Evolutionary conservation across 805 yeast species (phyloP).

Genomic region (Sugiyamaella smithiae): DNA sequence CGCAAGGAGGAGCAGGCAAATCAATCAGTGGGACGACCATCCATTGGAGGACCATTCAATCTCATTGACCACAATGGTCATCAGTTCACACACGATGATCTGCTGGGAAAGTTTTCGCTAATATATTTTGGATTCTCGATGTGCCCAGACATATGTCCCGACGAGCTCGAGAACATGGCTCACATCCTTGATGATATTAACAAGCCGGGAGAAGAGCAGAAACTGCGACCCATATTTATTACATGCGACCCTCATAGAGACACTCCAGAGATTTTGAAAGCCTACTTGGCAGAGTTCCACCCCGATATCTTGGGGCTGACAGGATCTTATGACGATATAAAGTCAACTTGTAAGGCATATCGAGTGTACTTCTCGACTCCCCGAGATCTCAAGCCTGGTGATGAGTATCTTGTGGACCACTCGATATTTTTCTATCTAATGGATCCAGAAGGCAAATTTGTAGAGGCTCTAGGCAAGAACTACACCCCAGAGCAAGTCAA

Average conservation of each 20-base stretch:
- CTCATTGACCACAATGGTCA: conserved; percentile 69
- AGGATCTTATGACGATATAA: conserved; percentile 83
- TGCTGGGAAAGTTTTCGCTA: conserved; percentile 75
- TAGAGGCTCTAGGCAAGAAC: conserved; percentile 92
- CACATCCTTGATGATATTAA: conserved; percentile 63
- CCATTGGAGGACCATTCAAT: conserved; percentile 86
- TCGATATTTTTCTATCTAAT: conserved; percentile 94
- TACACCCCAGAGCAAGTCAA: conserved; percentile 76
- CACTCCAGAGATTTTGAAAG: conserved; percentile 76
- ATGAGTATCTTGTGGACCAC: conserved; percentile 95
- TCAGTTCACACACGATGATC: conserved; percentile 70
- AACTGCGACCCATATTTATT: conserved; percentile 80
- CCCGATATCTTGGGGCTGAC: conserved; percentile 87
- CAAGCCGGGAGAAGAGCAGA: conserved; percentile 34
- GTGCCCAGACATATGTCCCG: conserved; percentile 99
- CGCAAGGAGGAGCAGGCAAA: conserved; percentile 81
- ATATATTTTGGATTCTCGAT: conserved; percentile 96
- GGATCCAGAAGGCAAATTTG: conserved; percentile 98
- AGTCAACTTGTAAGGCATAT: conserved; percentile 79
- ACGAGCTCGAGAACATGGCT: conserved; percentile 90
- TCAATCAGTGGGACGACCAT: conserved; percentile 86
- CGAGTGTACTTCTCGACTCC: conserved; percentile 98
- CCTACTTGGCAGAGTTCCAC: conserved; percentile 85
- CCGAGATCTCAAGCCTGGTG: conserved; percentile 88
- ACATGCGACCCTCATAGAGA: conserved; percentile 98